Conservation (phyloP, 2,329 filamentous ascomycete genomes). For the Escovopsis weberi region DNA sequence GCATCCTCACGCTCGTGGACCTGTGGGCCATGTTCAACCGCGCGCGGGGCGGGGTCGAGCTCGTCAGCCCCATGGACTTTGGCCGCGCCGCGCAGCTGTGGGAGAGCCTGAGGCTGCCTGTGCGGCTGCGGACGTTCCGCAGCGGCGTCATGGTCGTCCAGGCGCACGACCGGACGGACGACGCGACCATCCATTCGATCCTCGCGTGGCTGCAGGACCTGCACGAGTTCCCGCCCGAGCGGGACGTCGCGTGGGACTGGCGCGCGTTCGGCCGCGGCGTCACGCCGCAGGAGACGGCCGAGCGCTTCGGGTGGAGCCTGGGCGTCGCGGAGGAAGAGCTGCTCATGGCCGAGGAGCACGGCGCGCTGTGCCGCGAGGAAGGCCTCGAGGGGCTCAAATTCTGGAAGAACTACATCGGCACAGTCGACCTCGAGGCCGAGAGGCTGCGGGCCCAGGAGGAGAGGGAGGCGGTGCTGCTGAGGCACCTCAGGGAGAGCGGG, state of each 20-base stretch:
- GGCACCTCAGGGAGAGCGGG: slow-evolving; percentile 29
- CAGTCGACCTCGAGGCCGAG: slow-evolving; percentile 22
- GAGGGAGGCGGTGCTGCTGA: slow-evolving; percentile 24
- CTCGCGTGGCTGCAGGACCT: slow-evolving; percentile 64
- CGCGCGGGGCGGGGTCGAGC: slow-evolving; percentile 80
- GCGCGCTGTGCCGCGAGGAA: slow-evolving; percentile 78
- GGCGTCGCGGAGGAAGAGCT: slow-evolving; percentile 91
- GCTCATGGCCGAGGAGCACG: slow-evolving; percentile 91
- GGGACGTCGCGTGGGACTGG: slow-evolving; percentile 63
- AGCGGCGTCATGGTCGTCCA: slow-evolving; percentile 93
- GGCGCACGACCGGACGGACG: slow-evolving; percentile 73
- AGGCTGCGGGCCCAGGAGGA: slow-evolving; percentile 17
- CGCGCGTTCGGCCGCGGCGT: slow-evolving; percentile 66
- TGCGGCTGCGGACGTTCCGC: slow-evolving; percentile 77
- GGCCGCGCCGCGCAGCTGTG: slow-evolving; percentile 79
- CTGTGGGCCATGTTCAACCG: slow-evolving; percentile 93
- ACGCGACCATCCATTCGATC: slow-evolving; percentile 68
- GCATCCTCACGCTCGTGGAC: slow-evolving; percentile 80
- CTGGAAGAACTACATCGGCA: slow-evolving; percentile 67
- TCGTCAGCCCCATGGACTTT: slow-evolving; percentile 84
- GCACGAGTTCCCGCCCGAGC: slow-evolving; percentile 48
- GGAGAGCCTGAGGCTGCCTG: slow-evolving; percentile 74
- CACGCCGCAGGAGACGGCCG: slow-evolving; percentile 77
- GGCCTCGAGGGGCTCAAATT: slow-evolving; percentile 82
- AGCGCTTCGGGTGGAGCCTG: slow-evolving; percentile 91